Conservation (phyloP, 148 eudicot genomes). For the Mesembryanthemum crystallinum region DNA sequence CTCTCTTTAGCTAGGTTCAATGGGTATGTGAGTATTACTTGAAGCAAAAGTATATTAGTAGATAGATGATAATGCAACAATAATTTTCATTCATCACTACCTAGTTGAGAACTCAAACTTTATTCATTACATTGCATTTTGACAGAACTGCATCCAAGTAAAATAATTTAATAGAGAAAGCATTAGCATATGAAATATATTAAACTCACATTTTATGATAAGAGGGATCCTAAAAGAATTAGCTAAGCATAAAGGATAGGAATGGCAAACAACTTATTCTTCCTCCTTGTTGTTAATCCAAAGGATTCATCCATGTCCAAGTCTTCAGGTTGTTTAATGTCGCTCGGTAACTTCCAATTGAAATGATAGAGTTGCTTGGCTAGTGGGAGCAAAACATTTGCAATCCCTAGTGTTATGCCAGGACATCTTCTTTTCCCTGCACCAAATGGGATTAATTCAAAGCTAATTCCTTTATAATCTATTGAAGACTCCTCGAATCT, state of each 20-base stretch:
- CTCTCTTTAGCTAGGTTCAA: too few species aligned
- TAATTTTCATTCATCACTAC: too few species aligned
- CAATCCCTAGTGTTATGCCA: conserved; percentile 29
- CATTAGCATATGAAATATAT: too few species aligned
- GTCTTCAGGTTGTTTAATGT: not conserved
- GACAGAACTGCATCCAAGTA: too few species aligned
- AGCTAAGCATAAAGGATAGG: conserved; percentile 1
- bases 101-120: too few species aligned
- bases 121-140: too few species aligned
- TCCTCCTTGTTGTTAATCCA: conserved; percentile 25
- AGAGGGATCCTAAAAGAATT: too few species aligned
- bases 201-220: too few species aligned
- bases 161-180: too few species aligned
- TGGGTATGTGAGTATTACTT: too few species aligned
- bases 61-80: too few species aligned
- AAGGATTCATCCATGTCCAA: conserved; percentile 36
- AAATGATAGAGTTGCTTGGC: conserved; percentile 37
- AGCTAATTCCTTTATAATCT: conserved; percentile 33
- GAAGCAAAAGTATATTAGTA: too few species aligned
- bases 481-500: conserved; percentile 27
- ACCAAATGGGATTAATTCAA: conserved; percentile 39
- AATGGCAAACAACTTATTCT: conserved; percentile 19
- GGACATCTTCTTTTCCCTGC: conserved; percentile 43
- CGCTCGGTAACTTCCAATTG: conserved; percentile 33
- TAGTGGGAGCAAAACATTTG: conserved; percentile 30